A percentile compares a stretch with the other conserved stretches of the same genome.
phyloP scores from a whole-genome alignment of 768 basidiomycete species.

The Rhodotorula sphaerocarpa region DNA sequence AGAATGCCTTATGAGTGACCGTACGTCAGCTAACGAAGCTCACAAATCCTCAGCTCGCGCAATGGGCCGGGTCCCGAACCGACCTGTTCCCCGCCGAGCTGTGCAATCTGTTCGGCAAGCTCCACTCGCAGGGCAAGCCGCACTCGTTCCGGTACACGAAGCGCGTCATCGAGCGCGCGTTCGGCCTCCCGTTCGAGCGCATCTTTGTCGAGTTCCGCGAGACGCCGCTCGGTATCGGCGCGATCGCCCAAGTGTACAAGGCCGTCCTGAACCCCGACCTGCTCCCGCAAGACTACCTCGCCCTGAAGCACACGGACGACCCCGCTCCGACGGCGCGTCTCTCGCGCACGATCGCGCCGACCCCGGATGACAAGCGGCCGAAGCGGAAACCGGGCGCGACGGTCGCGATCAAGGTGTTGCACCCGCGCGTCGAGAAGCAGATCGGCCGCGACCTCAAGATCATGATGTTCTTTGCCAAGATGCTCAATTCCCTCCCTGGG shows the following conservation, averaged over 20 bases:
- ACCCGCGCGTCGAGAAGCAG: conserved; percentile 71
- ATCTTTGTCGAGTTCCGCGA: conserved; percentile 86
- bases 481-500: conserved; percentile 71
- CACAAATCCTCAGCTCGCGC: conserved; percentile 59
- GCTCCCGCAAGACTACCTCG: conserved; percentile 73
- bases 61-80: conserved; percentile 94
- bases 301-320: conserved; percentile 53
- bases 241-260: conserved; percentile 96
- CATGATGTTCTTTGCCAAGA: conserved; percentile 82
- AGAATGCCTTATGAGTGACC: neutral
- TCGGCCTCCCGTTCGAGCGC: conserved; percentile 70
- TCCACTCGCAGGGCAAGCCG: conserved; percentile 79
- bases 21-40: neutral
- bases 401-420: conserved; percentile 92
- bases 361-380: conserved; percentile 43
- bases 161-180: conserved; percentile 69
- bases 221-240: conserved; percentile 87
- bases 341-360: conserved; percentile 23
- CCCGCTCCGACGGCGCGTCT: conserved; percentile 19
- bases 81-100: conserved; percentile 83
- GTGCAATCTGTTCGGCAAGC: conserved; percentile 70
- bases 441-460: conserved; percentile 86
- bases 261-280: conserved; percentile 75
- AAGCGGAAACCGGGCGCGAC: conserved; percentile 72
- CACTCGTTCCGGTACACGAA: conserved; percentile 76